These are phyloP conservation scores for Cercospora nicotianae DNA, from an alignment of 2,329 filamentous ascomycete species.

Conservation along the genomic window DNA sequence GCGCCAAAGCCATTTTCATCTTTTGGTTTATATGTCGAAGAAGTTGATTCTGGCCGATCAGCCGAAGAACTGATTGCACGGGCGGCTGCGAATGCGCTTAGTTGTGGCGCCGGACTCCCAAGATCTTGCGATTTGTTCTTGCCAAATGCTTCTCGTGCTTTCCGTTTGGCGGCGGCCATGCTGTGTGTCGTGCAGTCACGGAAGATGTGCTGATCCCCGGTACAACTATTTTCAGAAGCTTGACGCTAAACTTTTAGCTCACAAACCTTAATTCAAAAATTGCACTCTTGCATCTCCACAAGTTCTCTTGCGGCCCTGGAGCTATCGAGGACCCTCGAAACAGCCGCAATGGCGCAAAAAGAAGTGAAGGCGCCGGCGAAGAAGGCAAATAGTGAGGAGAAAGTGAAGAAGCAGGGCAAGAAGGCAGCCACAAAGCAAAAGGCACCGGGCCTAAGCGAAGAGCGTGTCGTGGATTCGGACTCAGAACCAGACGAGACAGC, in stretches of 20 bases:
- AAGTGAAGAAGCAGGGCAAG: constrained; percentile 27
- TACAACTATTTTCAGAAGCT: constrained; percentile 7
- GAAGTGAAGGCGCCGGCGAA: constrained; percentile 12
- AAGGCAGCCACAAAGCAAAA: constrained; percentile 18
- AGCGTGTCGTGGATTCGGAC: constrained; percentile 29
- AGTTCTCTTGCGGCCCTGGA: background rate
- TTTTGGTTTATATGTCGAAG: background rate
- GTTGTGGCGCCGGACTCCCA: constrained; percentile 11
- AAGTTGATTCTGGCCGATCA: background rate
- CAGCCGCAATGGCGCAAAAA: constrained; percentile 17
- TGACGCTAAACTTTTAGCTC: background rate
- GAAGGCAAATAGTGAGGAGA: constrained; percentile 19
- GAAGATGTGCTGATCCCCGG: constrained; percentile 13
- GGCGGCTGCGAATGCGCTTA: constrained; percentile 39
- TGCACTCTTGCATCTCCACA: background rate
- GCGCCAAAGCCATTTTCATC: background rate
- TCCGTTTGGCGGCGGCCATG: constrained; percentile 33
- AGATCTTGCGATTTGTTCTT: constrained; percentile 17
- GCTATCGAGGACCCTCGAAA: background rate
- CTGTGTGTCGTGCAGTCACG: constrained; percentile 19
- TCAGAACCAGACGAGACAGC: constrained; percentile 40
- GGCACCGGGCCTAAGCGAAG: constrained; percentile 24
- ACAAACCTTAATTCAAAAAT: constrained; percentile 16
- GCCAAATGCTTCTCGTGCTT: constrained; percentile 39
- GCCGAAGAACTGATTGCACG: constrained; percentile 22